Conservation (phyloP, 805 yeast genomes). For the Wickerhamiella sergipiensis region DNA sequence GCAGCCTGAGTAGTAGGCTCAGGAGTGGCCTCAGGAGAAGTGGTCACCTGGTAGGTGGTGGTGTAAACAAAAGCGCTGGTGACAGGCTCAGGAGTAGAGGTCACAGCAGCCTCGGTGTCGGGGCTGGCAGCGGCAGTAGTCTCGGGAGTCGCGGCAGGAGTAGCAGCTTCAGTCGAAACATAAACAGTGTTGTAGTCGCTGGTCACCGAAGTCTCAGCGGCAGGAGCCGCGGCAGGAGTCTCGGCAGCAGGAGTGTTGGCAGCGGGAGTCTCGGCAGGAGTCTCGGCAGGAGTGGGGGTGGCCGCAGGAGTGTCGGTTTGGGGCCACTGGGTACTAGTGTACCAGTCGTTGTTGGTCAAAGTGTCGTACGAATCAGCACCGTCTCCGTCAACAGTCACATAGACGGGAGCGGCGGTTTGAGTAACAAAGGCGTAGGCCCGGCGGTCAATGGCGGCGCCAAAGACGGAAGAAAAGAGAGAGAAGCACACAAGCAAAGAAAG, state of each 20-base stretch:
- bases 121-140: slow-evolving; percentile 11
- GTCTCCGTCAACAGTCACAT: slow-evolving; percentile 12
- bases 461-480: slow-evolving; percentile 4
- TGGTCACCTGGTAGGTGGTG: slow-evolving; percentile 24
- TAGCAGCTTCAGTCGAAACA: neutral
- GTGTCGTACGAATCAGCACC: slow-evolving; percentile 10
- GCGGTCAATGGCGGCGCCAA: slow-evolving; percentile 2
- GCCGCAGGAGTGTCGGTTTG: slow-evolving; percentile 12
- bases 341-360: slow-evolving; percentile 5
- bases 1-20: slow-evolving; percentile 8
- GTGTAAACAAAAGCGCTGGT: slow-evolving; percentile 37
- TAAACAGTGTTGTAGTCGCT: slow-evolving; percentile 6
- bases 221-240: slow-evolving; percentile 10
- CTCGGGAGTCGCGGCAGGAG: slow-evolving; percentile 11
- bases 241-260: slow-evolving; percentile 9
- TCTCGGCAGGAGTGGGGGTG: slow-evolving; percentile 7
- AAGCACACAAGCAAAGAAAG: slow-evolving; percentile 1
- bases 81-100: slow-evolving; percentile 27
- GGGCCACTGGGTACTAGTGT: slow-evolving; percentile 16
- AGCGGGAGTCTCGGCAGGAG: slow-evolving; percentile 15
- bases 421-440: slow-evolving; percentile 16
- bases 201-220: slow-evolving; percentile 11
- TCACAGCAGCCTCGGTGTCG: slow-evolving; percentile 7
- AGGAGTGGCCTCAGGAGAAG: slow-evolving; percentile 13
- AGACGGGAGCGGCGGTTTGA: slow-evolving; percentile 10